These are phyloP conservation scores for Aspergillus vadensis DNA, from an alignment of 2,329 filamentous ascomycete genomes.

Conservation along the genomic window DNA sequence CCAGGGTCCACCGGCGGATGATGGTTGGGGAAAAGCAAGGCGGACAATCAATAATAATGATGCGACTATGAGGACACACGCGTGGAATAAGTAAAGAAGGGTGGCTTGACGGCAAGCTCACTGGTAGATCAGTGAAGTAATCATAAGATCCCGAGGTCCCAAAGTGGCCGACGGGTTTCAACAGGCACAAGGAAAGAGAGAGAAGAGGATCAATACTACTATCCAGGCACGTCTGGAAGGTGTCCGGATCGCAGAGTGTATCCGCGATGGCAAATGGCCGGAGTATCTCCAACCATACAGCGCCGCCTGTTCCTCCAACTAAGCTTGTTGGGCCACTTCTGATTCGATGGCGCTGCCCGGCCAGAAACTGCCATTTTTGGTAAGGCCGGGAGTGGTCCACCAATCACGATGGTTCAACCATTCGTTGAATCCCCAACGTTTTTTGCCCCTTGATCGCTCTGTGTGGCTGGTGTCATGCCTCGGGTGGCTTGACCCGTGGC, in stretches of 20 bases:
- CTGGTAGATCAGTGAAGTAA: constrained; percentile 8
- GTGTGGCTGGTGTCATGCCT: not conserved
- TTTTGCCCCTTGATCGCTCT: constrained; percentile 22
- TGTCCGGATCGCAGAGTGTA: not conserved
- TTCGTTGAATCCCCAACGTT: constrained; percentile 40
- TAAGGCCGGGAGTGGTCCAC: not conserved
- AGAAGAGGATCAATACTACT: not conserved
- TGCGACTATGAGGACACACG: constrained; percentile 2
- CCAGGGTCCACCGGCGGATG: constrained; percentile 23
- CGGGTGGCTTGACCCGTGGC: constrained; percentile 9
- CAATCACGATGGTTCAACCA: constrained; percentile 13
- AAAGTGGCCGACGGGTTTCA: constrained; percentile 3
- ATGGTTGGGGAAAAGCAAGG: constrained; percentile 26
- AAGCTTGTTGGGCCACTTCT: constrained; percentile 23
- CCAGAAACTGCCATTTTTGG: constrained; percentile 14
- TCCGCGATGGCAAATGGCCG: not conserved
- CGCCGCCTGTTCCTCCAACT: not conserved
- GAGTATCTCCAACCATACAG: constrained; percentile 15
- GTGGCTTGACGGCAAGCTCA: constrained; percentile 16
- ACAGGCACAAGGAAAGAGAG: not conserved
- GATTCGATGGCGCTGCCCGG: constrained; percentile 17
- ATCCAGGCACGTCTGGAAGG: not conserved
- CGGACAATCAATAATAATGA: constrained; percentile 13
- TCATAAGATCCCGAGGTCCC: constrained; percentile 36
- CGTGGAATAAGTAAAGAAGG: constrained; percentile 1